phyloP scores from a whole-genome alignment of 768 basidiomycete species.

The Panus rudis region DNA sequence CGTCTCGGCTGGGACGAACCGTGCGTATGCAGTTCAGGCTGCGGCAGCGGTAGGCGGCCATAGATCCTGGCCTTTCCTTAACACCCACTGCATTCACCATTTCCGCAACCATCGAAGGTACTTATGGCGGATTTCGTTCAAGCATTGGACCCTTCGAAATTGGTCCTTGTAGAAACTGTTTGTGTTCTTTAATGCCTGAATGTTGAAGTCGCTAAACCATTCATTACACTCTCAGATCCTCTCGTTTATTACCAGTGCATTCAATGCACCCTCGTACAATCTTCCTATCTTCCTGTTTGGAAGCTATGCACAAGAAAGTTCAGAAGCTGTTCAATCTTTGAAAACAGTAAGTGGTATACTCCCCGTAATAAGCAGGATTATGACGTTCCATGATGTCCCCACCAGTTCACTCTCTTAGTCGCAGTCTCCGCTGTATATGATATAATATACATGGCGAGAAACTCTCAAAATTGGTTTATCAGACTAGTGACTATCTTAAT shows the following conservation, averaged over 20 bases:
- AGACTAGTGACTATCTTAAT: slow-evolving; percentile 41
- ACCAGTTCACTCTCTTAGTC: slow-evolving; percentile 60
- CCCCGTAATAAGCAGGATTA: background rate
- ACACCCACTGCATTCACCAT: too few species aligned
- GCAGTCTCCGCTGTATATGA: slow-evolving; percentile 60
- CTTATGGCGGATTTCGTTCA: slow-evolving; percentile 65
- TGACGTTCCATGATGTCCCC: background rate
- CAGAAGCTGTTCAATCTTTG: slow-evolving; percentile 57
- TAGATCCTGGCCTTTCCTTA: too few species aligned
- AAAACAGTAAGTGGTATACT: slow-evolving; percentile 43
- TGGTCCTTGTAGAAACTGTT: slow-evolving; percentile 60
- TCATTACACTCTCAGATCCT: slow-evolving; percentile 37
- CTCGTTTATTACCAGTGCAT: slow-evolving; percentile 51
- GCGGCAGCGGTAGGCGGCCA: too few species aligned
- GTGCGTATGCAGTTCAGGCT: too few species aligned
- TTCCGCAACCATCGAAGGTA: too few species aligned
- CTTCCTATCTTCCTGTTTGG: slow-evolving; percentile 82
- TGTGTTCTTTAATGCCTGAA: slow-evolving; percentile 14
- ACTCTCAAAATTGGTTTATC: slow-evolving; percentile 50
- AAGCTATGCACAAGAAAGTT: slow-evolving; percentile 60
- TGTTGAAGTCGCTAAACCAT: background rate
- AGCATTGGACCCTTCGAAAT: slow-evolving; percentile 63
- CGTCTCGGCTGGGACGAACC: too few species aligned
- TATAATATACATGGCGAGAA: slow-evolving; percentile 57
- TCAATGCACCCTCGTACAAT: slow-evolving; percentile 63